These are phyloP conservation scores for Talaromyces islandicus DNA, from an alignment of 2,329 filamentous ascomycete species.

Conservation along the genomic window DNA sequence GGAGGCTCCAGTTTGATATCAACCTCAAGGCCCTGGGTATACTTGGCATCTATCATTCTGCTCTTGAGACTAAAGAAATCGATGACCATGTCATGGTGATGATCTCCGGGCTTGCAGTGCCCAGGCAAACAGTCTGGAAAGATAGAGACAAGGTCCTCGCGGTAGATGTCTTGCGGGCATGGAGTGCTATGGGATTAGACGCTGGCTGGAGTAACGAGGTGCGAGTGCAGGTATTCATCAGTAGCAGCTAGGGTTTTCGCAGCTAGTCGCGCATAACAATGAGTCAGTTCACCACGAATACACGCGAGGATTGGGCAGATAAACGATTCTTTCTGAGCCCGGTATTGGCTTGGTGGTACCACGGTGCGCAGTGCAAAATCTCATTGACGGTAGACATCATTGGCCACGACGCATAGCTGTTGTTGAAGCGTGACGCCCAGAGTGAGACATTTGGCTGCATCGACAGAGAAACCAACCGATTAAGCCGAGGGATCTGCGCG, in stretches of 20 bases:
- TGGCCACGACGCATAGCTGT: background rate
- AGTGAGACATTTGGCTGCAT: background rate
- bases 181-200: conserved; percentile 65
- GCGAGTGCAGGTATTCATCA: conserved; percentile 57
- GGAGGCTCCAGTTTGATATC: conserved; percentile 59
- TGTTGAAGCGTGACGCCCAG: background rate
- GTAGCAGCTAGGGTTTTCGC: conserved; percentile 8
- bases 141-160: conserved; percentile 56
- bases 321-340: background rate
- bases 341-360: background rate
- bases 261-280: background rate
- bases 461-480: background rate
- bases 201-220: conserved; percentile 78
- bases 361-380: background rate
- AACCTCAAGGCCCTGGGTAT: conserved; percentile 73
- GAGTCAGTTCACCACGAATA: background rate
- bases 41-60: conserved; percentile 68
- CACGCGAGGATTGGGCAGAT: no score
- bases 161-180: conserved; percentile 71
- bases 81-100: conserved; percentile 65
- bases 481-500: background rate
- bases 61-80: conserved; percentile 56
- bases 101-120: conserved; percentile 66
- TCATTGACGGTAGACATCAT: background rate
- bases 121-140: conserved; percentile 58